Evolutionary conservation across 1,284 basidiomycete genomes (phyloP).

Genomic region (Ceratobasidium sp.): DNA sequence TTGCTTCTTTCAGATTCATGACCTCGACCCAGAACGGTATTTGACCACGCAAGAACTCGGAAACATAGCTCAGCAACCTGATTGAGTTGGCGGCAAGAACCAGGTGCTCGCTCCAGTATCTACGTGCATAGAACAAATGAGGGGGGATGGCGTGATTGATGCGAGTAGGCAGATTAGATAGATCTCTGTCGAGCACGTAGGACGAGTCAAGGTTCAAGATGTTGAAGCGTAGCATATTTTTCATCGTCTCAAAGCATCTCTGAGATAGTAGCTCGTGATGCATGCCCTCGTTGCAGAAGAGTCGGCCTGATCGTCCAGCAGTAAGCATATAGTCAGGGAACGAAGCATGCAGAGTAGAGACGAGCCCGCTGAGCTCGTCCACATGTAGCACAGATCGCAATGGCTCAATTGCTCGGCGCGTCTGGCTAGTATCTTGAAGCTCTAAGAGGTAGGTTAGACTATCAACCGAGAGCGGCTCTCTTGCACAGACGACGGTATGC

Average conservation of each 20-base stretch:
- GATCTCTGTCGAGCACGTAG: background rate
- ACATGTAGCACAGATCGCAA: background rate
- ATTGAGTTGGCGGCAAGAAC: too few relatives aligned
- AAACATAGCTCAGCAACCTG: too few relatives aligned
- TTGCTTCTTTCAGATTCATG: too few relatives aligned
- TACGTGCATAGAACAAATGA: background rate
- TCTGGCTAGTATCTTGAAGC: background rate
- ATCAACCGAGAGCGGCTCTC: background rate
- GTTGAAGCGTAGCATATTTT: background rate
- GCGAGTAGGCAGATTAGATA: background rate
- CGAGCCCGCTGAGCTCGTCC: too few relatives aligned
- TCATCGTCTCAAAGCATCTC: background rate
- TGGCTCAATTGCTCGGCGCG: background rate
- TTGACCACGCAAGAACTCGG: too few relatives aligned
- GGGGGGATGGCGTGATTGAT: background rate
- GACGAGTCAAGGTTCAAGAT: constrained; percentile 7
- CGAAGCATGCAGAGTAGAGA: background rate
- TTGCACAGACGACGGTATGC: background rate
- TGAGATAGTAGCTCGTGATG: background rate
- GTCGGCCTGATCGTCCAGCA: background rate
- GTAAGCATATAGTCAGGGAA: constrained; percentile 13
- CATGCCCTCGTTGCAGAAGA: background rate
- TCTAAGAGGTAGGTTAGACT: background rate
- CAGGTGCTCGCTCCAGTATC: constrained; percentile 6
- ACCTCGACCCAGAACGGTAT: too few relatives aligned